Conservation (phyloP, 352 stramenopile genomes). For the Stramenopiles sp. region DNA sequence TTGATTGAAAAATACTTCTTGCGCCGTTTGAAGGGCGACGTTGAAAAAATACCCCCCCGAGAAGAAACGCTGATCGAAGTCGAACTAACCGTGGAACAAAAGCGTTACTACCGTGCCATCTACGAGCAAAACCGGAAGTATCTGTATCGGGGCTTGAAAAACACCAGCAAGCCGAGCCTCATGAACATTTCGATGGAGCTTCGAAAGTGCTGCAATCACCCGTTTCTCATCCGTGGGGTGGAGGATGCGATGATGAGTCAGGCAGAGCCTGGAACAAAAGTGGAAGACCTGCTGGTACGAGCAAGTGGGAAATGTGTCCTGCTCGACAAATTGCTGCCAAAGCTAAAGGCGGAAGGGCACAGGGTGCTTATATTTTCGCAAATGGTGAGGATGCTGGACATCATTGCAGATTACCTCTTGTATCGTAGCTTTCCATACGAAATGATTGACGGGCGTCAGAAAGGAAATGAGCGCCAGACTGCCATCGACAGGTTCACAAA, state of each 20-base stretch:
- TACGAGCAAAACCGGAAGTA: slow-evolving; percentile 69
- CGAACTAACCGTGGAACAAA: slow-evolving; percentile 98
- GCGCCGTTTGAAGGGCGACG: slow-evolving; percentile 96
- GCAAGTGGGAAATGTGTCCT: slow-evolving; percentile 92
- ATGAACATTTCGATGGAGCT: slow-evolving; percentile 91
- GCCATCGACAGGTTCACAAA: slow-evolving; percentile 95
- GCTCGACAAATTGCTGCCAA: slow-evolving; percentile 92
- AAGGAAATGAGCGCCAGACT: slow-evolving; percentile 78
- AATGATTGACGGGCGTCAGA: slow-evolving; percentile 95
- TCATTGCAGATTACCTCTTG: slow-evolving; percentile 92
- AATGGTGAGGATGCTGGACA: slow-evolving; percentile 99
- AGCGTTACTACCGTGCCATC: slow-evolving; percentile 83
- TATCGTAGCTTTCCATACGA: slow-evolving; percentile 74
- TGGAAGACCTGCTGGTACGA: slow-evolving; percentile 67
- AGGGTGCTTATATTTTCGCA: slow-evolving; percentile 96
- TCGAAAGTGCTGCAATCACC: slow-evolving; percentile 90
- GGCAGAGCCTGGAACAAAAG: slow-evolving; percentile 33
- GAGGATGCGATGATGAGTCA: slow-evolving; percentile 43
- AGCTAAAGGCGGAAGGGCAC: slow-evolving; percentile 80
- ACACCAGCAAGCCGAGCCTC: slow-evolving; percentile 46
- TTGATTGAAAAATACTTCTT: slow-evolving; percentile 96
- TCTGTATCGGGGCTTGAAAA: slow-evolving; percentile 51
- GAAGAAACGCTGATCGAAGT: slow-evolving; percentile 99
- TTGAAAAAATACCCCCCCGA: slow-evolving; percentile 95
- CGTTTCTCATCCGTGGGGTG: slow-evolving; percentile 69